Evolutionary conservation across 441 rosid genomes (phyloP).

Genomic region (Jatropha multifida): DNA sequence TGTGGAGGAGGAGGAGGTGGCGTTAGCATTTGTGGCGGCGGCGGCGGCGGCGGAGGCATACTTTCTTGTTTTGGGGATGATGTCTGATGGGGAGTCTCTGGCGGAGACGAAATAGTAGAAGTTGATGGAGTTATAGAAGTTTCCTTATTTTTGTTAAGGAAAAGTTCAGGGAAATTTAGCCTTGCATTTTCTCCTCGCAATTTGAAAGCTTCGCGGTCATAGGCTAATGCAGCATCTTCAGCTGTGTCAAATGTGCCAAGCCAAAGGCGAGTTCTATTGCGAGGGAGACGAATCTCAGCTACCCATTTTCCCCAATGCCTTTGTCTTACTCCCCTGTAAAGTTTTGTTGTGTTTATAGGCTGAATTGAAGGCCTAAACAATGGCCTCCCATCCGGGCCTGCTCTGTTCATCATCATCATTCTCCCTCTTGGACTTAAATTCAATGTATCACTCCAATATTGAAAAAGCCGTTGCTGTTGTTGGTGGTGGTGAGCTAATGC

Average conservation of each 20-base stretch:
- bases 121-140: slow-evolving; percentile 29
- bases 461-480: slow-evolving; percentile 60
- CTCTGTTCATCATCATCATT: slow-evolving; percentile 62
- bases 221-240: slow-evolving; percentile 89
- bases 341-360: slow-evolving; percentile 68
- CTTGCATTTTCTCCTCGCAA: slow-evolving; percentile 79
- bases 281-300: slow-evolving; percentile 92
- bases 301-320: slow-evolving; percentile 99
- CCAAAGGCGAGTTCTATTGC: slow-evolving; percentile 91
- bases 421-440: slow-evolving; percentile 74
- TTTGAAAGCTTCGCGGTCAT: slow-evolving; percentile 85
- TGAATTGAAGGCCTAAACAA: slow-evolving; percentile 50
- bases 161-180: slow-evolving; percentile 84
- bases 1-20: slow-evolving; percentile 1
- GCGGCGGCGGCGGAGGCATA: slow-evolving; percentile 22
- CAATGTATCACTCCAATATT: slow-evolving; percentile 57
- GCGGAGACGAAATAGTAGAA: slow-evolving; percentile 39
- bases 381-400: slow-evolving; percentile 60
- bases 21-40: slow-evolving; percentile 3
- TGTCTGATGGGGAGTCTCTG: slow-evolving; percentile 26
- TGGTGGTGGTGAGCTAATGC: slow-evolving; percentile 40
- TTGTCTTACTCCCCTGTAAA: slow-evolving; percentile 91
- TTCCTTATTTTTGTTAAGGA: slow-evolving; percentile 53
- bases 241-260: slow-evolving; percentile 91
- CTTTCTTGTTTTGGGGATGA: slow-evolving; percentile 25